Evolutionary conservation across 2,329 filamentous ascomycete genomes (phyloP).

Genomic region (Tolypocladium guangdongense): DNA sequence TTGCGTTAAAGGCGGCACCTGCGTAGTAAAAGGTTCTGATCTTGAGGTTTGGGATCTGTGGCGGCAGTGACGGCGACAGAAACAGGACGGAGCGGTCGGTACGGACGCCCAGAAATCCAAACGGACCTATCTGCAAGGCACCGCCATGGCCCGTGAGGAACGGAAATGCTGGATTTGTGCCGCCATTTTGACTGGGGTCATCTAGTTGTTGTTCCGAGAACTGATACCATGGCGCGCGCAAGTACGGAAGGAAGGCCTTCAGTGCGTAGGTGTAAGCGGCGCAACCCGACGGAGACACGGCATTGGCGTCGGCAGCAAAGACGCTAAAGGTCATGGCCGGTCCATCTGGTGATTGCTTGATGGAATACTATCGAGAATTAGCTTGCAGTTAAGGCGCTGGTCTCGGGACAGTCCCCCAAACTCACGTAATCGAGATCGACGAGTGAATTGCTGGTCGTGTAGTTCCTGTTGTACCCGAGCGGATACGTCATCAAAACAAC

Average conservation of each 20-base stretch:
- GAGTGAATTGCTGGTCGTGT: slow-evolving; percentile 8
- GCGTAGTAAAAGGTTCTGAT: slow-evolving; percentile 17
- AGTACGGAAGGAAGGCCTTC: slow-evolving; percentile 51
- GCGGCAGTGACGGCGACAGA: slow-evolving; percentile 49
- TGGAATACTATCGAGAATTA: slow-evolving; percentile 14
- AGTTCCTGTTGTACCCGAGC: slow-evolving; percentile 42
- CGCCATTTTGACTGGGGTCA: slow-evolving; percentile 45
- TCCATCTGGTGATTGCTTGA: slow-evolving; percentile 37
- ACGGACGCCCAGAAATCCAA: slow-evolving; percentile 59
- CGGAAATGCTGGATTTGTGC: slow-evolving; percentile 46
- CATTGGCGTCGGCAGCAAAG: slow-evolving; percentile 55
- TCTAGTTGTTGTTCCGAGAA: slow-evolving; percentile 59
- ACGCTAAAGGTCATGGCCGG: slow-evolving; percentile 66
- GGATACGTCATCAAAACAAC: slow-evolving; percentile 56
- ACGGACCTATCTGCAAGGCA: slow-evolving; percentile 54
- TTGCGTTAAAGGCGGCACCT: slow-evolving; percentile 13
- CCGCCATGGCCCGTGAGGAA: slow-evolving; percentile 64
- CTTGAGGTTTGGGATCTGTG: slow-evolving; percentile 42
- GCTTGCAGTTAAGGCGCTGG: not conserved
- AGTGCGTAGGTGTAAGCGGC: slow-evolving; percentile 57
- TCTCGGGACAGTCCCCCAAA: not conserved
- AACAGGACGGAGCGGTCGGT: slow-evolving; percentile 43
- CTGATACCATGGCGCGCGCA: slow-evolving; percentile 57
- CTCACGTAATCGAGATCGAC: slow-evolving; percentile 13
- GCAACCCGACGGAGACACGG: slow-evolving; percentile 56